Evolutionary conservation across 1,139 yeast genomes (phyloP).

Genomic region (Lodderomyces metapsilosis): DNA sequence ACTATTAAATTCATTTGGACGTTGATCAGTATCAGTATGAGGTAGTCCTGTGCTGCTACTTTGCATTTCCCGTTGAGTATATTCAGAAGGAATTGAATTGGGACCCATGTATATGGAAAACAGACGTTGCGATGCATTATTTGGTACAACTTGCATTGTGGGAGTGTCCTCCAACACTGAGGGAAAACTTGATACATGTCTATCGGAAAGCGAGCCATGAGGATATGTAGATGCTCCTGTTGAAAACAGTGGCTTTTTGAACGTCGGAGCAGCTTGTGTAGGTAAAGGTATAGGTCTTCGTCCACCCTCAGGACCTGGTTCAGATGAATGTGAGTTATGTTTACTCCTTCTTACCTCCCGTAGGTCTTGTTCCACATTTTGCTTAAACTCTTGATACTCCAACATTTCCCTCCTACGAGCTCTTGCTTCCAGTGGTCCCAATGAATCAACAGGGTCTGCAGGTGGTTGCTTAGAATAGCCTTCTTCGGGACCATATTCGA

Average conservation of each 20-base stretch:
- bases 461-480: neutral
- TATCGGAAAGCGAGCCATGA: neutral
- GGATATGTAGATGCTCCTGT: neutral
- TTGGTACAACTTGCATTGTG: neutral
- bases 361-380: neutral
- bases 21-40: too few relatives aligned
- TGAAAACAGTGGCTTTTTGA: neutral
- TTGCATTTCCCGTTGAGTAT: neutral
- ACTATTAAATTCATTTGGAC: too few relatives aligned
- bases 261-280: neutral
- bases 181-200: too few relatives aligned
- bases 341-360: neutral
- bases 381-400: neutral
- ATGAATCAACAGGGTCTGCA: neutral
- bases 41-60: too few relatives aligned
- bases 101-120: conserved; percentile 7
- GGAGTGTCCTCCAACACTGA: too few relatives aligned
- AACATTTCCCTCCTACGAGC: neutral
- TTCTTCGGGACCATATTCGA: neutral
- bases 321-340: too few relatives aligned
- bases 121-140: conserved; percentile 1
- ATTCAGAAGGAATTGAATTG: conserved; percentile 1
- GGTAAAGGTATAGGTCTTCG: conserved; percentile 1
- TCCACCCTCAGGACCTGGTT: too few relatives aligned
- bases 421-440: neutral